Conservation (phyloP, 139 green algal genomes). For the Tetraselmis chui region DNA sequence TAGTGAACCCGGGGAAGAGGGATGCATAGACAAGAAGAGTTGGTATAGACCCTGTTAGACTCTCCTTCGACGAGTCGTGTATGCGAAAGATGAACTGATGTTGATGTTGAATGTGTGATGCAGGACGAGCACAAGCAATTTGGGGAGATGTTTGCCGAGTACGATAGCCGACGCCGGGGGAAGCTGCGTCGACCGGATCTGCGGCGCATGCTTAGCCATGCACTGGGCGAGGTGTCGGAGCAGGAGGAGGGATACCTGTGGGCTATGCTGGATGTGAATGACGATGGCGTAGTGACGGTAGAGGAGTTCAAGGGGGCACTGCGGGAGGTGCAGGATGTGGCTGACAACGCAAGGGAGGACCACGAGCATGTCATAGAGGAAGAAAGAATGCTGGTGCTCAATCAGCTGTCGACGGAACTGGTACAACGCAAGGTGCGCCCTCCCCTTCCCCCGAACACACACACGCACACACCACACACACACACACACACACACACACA, state of each 20-base stretch:
- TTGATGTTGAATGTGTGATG: not conserved
- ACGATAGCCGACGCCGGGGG: not conserved
- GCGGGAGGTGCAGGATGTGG: not conserved
- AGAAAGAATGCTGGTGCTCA: not conserved
- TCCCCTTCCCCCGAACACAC: not conserved
- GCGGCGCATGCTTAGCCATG: not conserved
- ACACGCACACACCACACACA: too few relatives aligned
- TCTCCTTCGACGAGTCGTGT: too few relatives aligned
- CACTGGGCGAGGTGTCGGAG: not conserved
- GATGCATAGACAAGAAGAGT: too few relatives aligned
- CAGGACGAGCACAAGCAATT: not conserved
- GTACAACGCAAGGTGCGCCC: not conserved
- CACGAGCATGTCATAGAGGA: not conserved
- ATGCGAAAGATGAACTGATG: too few relatives aligned
- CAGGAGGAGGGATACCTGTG: not conserved
- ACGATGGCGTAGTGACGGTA: slow-evolving; percentile 21
- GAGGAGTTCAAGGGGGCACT: slow-evolving; percentile 28
- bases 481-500: too few relatives aligned
- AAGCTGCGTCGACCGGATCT: not conserved
- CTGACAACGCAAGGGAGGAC: not conserved
- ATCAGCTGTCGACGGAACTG: not conserved
- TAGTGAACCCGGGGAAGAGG: too few relatives aligned
- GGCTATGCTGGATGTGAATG: slow-evolving; percentile 34
- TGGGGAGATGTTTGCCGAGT: not conserved
- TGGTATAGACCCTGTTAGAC: too few relatives aligned